Evolutionary conservation across 805 yeast genomes (phyloP).

Genomic region (Cyberlindnera bimundalis): DNA sequence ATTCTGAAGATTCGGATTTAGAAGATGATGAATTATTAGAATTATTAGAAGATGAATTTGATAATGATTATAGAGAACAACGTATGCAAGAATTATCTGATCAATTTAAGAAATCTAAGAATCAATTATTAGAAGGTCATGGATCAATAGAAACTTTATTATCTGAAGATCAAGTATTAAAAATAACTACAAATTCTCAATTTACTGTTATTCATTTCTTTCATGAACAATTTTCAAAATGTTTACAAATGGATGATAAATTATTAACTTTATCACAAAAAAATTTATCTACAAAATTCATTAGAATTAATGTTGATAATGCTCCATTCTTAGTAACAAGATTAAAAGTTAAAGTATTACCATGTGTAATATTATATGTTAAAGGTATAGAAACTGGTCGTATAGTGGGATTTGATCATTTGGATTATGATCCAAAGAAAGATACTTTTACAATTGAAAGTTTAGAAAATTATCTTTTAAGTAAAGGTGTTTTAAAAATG

Average conservation of each 20-base stretch:
- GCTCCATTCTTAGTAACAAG: conserved; percentile 73
- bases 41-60: conserved; percentile 45
- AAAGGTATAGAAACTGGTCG: conserved; percentile 58
- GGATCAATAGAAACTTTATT: conserved; percentile 41
- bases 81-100: conserved; percentile 55
- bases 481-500: conserved; percentile 26
- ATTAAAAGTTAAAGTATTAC: conserved; percentile 62
- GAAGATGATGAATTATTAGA: conserved; percentile 43
- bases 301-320: conserved; percentile 53
- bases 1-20: conserved; percentile 20
- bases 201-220: conserved; percentile 58
- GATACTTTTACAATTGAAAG: conserved; percentile 44
- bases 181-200: conserved; percentile 41
- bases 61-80: conserved; percentile 56
- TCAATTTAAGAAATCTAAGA: conserved; percentile 36
- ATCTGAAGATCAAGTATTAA: conserved; percentile 57
- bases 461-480: conserved; percentile 44
- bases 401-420: conserved; percentile 65
- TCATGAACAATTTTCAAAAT: conserved; percentile 57
- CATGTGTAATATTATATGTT: conserved; percentile 61
- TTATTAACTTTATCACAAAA: conserved; percentile 49
- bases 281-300: conserved; percentile 53
- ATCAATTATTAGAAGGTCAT: conserved; percentile 35
- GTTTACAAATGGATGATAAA: conserved; percentile 53
- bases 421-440: conserved; percentile 42